Conservation (phyloP, 2,329 filamentous ascomycete genomes). For the Diaporthe vaccinii region DNA sequence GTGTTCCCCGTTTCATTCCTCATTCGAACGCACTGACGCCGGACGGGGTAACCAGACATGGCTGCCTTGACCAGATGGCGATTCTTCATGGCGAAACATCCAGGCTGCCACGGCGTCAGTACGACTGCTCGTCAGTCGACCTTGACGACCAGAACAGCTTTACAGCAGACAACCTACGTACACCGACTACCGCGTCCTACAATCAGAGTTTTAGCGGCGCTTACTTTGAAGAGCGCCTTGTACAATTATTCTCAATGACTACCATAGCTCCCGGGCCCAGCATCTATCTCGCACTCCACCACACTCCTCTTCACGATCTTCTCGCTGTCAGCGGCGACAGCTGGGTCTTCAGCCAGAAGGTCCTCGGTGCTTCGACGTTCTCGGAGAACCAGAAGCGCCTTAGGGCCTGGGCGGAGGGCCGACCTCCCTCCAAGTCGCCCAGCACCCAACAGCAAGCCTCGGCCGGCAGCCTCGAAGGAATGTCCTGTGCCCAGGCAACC, state of each 20-base stretch:
- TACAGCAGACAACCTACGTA: constrained; percentile 43
- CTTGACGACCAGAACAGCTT: constrained; percentile 9
- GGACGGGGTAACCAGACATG: constrained; percentile 52
- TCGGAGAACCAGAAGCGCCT: constrained; percentile 62
- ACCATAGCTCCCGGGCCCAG: constrained; percentile 55
- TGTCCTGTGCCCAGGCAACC: constrained; percentile 58
- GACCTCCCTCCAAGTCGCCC: constrained; percentile 22
- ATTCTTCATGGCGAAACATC: constrained; percentile 57
- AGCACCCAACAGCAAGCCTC: constrained; percentile 25
- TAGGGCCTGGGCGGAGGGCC: constrained; percentile 55
- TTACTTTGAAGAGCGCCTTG: constrained; percentile 43
- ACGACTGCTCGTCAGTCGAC: constrained; percentile 10
- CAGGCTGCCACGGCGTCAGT: constrained; percentile 52
- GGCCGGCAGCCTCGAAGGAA: constrained; percentile 46
- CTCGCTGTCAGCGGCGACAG: constrained; percentile 70
- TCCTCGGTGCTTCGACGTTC: constrained; percentile 59
- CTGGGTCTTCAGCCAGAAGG: constrained; percentile 70
- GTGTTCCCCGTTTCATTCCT: constrained; percentile 48
- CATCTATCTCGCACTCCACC: constrained; percentile 69
- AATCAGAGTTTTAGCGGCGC: constrained; percentile 43
- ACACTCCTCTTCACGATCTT: constrained; percentile 70
- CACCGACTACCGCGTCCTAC: constrained; percentile 37
- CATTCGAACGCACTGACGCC: constrained; percentile 53
- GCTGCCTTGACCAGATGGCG: constrained; percentile 56
- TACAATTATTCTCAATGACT: constrained; percentile 59